phyloP scores from a whole-genome alignment of 2,329 filamentous ascomycete species.

The Exserohilum rostratum region DNA sequence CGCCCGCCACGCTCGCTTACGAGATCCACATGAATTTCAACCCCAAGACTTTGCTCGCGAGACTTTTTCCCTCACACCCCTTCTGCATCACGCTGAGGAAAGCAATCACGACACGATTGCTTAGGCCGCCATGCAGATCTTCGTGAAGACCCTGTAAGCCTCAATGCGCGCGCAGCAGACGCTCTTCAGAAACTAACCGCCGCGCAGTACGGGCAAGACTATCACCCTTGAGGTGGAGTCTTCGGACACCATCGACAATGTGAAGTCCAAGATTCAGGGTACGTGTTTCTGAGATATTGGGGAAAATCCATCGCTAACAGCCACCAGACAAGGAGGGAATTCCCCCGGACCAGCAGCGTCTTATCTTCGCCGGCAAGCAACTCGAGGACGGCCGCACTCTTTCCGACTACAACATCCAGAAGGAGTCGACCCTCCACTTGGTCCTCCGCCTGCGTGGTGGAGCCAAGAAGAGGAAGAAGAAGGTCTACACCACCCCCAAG shows the following conservation, averaged over 20 bases:
- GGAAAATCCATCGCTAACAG: slow-evolving; percentile 28
- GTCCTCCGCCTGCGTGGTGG: slow-evolving; percentile 98
- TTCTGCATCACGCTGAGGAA: slow-evolving; percentile 16
- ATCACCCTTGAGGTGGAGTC: slow-evolving; percentile 99
- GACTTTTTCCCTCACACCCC: slow-evolving; percentile 8
- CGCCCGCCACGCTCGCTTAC: background rate
- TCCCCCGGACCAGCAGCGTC: slow-evolving; percentile 96
- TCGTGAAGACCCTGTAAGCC: slow-evolving; percentile 77
- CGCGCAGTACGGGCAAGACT: slow-evolving; percentile 88
- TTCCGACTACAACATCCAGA: slow-evolving; percentile 99
- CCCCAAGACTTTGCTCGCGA: background rate
- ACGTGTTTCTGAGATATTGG: slow-evolving; percentile 30
- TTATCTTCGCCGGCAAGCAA: slow-evolving; percentile 99
- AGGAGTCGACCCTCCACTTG: slow-evolving; percentile 98
- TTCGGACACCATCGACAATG: slow-evolving; percentile 99
- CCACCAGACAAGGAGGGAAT: slow-evolving; percentile 98
- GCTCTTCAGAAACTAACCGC: slow-evolving; percentile 20
- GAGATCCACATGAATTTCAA: slow-evolving; percentile 5
- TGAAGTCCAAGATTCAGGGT: slow-evolving; percentile 95
- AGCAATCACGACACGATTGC: slow-evolving; percentile 12
- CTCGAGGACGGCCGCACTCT: slow-evolving; percentile 99
- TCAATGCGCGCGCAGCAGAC: background rate
- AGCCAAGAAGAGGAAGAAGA: slow-evolving; percentile 98
- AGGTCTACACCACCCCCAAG: slow-evolving; percentile 99
- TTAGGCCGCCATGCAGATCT: slow-evolving; percentile 80